Evolutionary conservation across 2,329 filamentous ascomycete genomes (phyloP).

Genomic region (Hymenotorrendiella dingleyae): DNA sequence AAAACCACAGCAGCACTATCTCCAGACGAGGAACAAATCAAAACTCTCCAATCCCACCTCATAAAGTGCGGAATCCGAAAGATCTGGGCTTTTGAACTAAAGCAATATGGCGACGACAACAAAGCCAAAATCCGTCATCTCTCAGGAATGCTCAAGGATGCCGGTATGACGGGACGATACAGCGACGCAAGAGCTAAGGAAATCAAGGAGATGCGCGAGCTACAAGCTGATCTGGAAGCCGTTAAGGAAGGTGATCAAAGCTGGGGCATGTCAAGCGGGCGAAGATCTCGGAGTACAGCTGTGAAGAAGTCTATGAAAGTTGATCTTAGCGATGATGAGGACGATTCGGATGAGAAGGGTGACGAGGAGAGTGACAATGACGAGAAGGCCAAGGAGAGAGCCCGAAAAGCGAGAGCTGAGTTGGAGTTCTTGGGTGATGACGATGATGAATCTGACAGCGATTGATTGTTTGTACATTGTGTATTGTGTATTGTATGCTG

Average conservation of each 20-base stretch:
- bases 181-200: slow-evolving; percentile 76
- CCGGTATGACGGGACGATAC: slow-evolving; percentile 85
- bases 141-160: slow-evolving; percentile 68
- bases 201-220: slow-evolving; percentile 82
- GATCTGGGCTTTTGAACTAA: slow-evolving; percentile 82
- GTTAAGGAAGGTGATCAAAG: slow-evolving; percentile 74
- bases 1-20: slow-evolving; percentile 37
- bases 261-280: slow-evolving; percentile 57
- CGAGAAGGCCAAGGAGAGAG: slow-evolving; percentile 32
- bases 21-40: slow-evolving; percentile 73
- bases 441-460: slow-evolving; percentile 49
- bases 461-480: slow-evolving; percentile 10
- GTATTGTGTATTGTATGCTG: not conserved
- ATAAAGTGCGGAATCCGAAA: slow-evolving; percentile 89
- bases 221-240: slow-evolving; percentile 76
- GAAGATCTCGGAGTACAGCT: slow-evolving; percentile 28
- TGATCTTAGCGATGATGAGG: slow-evolving; percentile 15
- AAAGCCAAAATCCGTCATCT: slow-evolving; percentile 81
- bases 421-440: slow-evolving; percentile 63
- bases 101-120: slow-evolving; percentile 61
- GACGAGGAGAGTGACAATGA: slow-evolving; percentile 23
- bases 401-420: slow-evolving; percentile 34
- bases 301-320: slow-evolving; percentile 37
- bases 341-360: slow-evolving; percentile 23
- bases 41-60: slow-evolving; percentile 79